phyloP scores from a whole-genome alignment of 345 rosid species.

The Noccaea caerulescens region DNA sequence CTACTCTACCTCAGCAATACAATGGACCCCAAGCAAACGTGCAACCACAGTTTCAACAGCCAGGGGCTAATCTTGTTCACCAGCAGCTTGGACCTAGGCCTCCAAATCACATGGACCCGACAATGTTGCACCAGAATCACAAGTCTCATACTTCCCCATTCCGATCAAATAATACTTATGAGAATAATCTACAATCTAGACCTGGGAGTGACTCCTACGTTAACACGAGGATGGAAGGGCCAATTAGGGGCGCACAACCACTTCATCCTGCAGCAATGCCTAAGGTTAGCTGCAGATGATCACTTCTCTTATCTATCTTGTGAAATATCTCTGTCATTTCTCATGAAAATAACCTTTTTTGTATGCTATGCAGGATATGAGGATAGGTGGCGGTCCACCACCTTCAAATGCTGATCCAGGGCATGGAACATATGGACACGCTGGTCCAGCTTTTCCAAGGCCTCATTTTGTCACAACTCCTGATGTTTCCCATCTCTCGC shows the following conservation, averaged over 20 bases:
- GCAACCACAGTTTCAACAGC: conserved; percentile 63
- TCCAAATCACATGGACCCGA: conserved; percentile 59
- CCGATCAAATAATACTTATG: conserved; percentile 55
- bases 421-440: conserved; percentile 56
- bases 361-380: conserved; percentile 57
- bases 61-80: conserved; percentile 56
- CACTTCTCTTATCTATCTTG: conserved; percentile 12
- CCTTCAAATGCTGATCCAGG: conserved; percentile 51
- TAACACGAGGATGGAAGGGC: conserved; percentile 60
- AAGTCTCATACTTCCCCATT: conserved; percentile 58
- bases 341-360: background rate
- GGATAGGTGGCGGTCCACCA: conserved; percentile 51
- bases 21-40: conserved; percentile 56
- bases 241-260: conserved; percentile 57
- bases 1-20: conserved; percentile 60
- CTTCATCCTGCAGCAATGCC: conserved; percentile 64
- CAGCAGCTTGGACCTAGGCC: conserved; percentile 64
- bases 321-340: conserved; percentile 15
- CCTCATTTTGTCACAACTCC: conserved; percentile 56
- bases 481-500: conserved; percentile 56
- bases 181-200: conserved; percentile 61
- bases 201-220: conserved; percentile 60
- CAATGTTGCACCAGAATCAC: conserved; percentile 50
- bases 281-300: conserved; percentile 47
- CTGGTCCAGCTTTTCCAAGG: conserved; percentile 59